A percentile compares a stretch with the other conserved stretches of the same genome.
These are phyloP conservation scores for Pseudonitzschia delicatissima DNA, from an alignment of 108 stramenopile species.

Conservation along the genomic window DNA sequence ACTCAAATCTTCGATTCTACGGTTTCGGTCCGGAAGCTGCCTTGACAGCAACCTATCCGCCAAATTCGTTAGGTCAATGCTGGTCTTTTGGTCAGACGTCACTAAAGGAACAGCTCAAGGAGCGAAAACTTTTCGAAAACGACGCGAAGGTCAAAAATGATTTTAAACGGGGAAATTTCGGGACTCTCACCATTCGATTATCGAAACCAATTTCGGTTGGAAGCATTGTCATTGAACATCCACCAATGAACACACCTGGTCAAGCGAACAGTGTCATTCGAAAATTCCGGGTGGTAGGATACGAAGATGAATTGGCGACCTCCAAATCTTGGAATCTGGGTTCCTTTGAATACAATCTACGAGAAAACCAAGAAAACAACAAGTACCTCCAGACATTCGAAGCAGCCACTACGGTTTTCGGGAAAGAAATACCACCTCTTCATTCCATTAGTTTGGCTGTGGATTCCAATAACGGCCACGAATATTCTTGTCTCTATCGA, in stretches of 20 bases:
- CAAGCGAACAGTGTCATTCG: slow-evolving; percentile 44
- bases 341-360: slow-evolving; percentile 41
- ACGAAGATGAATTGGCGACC: slow-evolving; percentile 51
- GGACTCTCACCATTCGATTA: slow-evolving; percentile 58
- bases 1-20: slow-evolving; percentile 58
- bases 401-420: slow-evolving; percentile 35
- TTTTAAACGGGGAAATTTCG: slow-evolving; percentile 53
- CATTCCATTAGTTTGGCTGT: slow-evolving; percentile 67
- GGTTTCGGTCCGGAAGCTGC: slow-evolving; percentile 82
- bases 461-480: slow-evolving; percentile 76
- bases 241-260: slow-evolving; percentile 34
- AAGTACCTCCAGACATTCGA: slow-evolving; percentile 55
- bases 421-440: slow-evolving; percentile 50
- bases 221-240: slow-evolving; percentile 66
- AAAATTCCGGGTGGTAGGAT: slow-evolving; percentile 63
- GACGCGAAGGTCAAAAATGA: slow-evolving; percentile 15
- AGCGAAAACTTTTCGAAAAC: slow-evolving; percentile 8
- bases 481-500: slow-evolving; percentile 77
- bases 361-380: slow-evolving; percentile 1
- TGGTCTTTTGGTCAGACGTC: slow-evolving; percentile 63
- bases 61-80: slow-evolving; percentile 68
- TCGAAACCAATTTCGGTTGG: slow-evolving; percentile 42
- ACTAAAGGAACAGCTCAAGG: slow-evolving; percentile 27
- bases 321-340: slow-evolving; percentile 59
- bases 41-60: slow-evolving; percentile 58